Evolutionary conservation across 768 basidiomycete species (phyloP).

Genomic region (Phylloporus sp.): DNA sequence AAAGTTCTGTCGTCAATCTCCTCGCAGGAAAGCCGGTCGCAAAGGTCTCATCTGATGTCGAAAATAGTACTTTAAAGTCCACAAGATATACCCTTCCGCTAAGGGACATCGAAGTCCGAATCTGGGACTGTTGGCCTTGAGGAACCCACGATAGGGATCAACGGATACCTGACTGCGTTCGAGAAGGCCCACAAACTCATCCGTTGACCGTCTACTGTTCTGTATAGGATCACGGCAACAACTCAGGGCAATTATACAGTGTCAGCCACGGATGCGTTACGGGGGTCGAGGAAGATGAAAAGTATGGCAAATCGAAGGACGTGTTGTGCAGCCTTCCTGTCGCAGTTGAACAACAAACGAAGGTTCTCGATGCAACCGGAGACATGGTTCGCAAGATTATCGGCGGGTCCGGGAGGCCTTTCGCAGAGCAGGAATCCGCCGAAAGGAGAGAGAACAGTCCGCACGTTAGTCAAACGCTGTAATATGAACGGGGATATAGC

Average conservation of each 20-base stretch:
- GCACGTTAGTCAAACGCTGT: slow-evolving; percentile 24
- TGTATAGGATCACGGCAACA: slow-evolving; percentile 32
- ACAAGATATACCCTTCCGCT: slow-evolving; percentile 21
- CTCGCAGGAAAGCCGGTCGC: slow-evolving; percentile 29
- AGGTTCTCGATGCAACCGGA: slow-evolving; percentile 25
- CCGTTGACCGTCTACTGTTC: slow-evolving; percentile 34
- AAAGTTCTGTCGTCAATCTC: slow-evolving; percentile 44
- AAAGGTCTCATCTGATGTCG: slow-evolving; percentile 28
- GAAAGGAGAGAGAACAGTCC: slow-evolving; percentile 23
- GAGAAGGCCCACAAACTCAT: slow-evolving; percentile 27
- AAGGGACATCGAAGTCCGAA: slow-evolving; percentile 7
- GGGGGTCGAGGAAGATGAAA: slow-evolving; percentile 30
- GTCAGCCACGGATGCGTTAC: slow-evolving; percentile 40
- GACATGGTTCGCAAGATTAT: slow-evolving; percentile 21
- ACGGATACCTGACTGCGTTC: slow-evolving; percentile 25
- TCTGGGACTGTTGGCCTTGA: slow-evolving; percentile 32
- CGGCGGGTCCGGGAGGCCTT: slow-evolving; percentile 19
- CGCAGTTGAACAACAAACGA: slow-evolving; percentile 6
- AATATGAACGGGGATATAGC: slow-evolving; percentile 27
- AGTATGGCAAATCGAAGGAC: slow-evolving; percentile 32
- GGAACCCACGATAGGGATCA: slow-evolving; percentile 27
- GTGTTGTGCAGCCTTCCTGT: slow-evolving; percentile 19
- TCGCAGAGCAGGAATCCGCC: slow-evolving; percentile 20
- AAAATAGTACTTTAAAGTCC: slow-evolving; percentile 32
- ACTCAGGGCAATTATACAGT: slow-evolving; percentile 34